Percentiles rank a stretch among this genome's conserved stretches.
These are phyloP conservation scores for Exserohilum rostratum DNA, from an alignment of 2,329 filamentous ascomycete genomes.

Conservation along the genomic window DNA sequence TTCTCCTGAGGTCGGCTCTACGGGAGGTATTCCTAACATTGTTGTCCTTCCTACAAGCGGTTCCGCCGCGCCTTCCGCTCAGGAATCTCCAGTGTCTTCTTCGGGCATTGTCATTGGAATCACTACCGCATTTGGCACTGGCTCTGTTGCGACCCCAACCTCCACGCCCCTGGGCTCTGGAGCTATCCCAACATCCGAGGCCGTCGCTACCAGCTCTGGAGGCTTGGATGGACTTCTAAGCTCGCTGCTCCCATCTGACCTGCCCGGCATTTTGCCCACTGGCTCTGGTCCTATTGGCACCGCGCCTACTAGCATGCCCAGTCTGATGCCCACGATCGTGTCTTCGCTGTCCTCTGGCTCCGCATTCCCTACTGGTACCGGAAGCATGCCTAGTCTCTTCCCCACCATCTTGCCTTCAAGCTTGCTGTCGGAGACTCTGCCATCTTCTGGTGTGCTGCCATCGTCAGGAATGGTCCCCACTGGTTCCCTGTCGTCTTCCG, in stretches of 20 bases:
- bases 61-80: conserved; percentile 4
- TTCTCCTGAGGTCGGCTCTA: conserved; percentile 25
- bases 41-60: conserved; percentile 30
- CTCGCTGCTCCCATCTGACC: conserved; percentile 29
- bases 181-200: conserved; percentile 32
- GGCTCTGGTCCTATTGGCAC: conserved; percentile 15
- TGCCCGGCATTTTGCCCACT: conserved; percentile 26
- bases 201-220: conserved; percentile 16
- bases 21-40: conserved; percentile 30
- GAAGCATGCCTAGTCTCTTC: conserved; percentile 11
- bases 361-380: conserved; percentile 20
- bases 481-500: conserved; percentile 6
- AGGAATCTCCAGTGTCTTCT: conserved; percentile 11
- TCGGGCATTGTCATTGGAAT: conserved; percentile 45
- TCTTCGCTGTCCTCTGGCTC: conserved; percentile 29
- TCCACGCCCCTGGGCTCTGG: conserved; percentile 19
- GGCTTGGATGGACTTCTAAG: conserved; percentile 16
- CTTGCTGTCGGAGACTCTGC: conserved; percentile 16
- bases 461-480: conserved; percentile 5
- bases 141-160: conserved; percentile 19
- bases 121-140: conserved; percentile 39
- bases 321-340: conserved; percentile 16
- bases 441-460: conserved; percentile 9
- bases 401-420: conserved; percentile 14
- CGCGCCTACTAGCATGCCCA: conserved; percentile 9